Evolutionary conservation across 768 basidiomycete species (phyloP).

Genomic region (Pleurotus tuber-regium): DNA sequence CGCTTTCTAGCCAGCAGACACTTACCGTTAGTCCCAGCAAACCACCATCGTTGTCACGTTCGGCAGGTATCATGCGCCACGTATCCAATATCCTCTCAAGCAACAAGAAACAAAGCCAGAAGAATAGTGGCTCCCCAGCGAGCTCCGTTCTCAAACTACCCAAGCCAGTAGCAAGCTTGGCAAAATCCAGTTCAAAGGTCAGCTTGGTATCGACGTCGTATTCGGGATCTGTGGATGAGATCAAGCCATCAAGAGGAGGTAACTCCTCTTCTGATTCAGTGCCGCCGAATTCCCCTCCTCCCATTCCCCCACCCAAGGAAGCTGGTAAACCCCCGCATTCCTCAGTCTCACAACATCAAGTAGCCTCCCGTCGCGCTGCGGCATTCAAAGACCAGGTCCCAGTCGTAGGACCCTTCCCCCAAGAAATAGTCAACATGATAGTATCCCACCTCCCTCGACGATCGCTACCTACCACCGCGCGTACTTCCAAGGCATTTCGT

Average conservation of each 20-base stretch:
- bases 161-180: not conserved
- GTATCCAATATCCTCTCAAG: conserved; percentile 7
- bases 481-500: conserved; percentile 31
- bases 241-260: not conserved
- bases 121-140: not conserved
- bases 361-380: not conserved
- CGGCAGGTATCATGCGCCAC: conserved; percentile 6
- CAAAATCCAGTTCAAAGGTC: not conserved
- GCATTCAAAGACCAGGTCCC: not conserved
- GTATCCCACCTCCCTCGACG: conserved; percentile 28
- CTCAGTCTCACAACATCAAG: not conserved
- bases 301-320: no score
- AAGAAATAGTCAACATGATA: not conserved
- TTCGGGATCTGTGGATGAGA: not conserved
- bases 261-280: not conserved
- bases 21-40: not conserved
- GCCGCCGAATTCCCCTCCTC: not conserved
- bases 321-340: no score
- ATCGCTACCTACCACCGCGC: conserved; percentile 26
- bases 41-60: conserved; percentile 1
- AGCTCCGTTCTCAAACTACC: conserved; percentile 5
- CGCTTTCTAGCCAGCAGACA: conserved; percentile 4
- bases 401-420: conserved; percentile 4
- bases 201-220: conserved; percentile 7
- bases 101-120: conserved; percentile 7